phyloP scores from a whole-genome alignment of 106 monocot genomes.

The Dendrobium huoshanense region DNA sequence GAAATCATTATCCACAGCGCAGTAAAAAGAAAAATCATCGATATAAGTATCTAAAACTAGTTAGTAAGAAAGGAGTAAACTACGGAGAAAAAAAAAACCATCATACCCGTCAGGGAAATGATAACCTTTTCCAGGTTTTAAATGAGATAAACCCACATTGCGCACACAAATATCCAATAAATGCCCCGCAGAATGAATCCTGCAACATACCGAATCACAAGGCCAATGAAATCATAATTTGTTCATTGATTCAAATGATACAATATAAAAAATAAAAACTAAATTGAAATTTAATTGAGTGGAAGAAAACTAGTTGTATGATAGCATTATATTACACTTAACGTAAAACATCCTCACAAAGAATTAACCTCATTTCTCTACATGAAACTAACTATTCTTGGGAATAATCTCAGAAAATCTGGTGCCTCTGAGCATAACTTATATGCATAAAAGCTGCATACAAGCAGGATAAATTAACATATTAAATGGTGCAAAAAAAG shows the following conservation, averaged over 20 bases:
- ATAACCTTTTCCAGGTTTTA: constrained; percentile 65
- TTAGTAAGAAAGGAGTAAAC: neutral
- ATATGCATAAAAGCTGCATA: neutral
- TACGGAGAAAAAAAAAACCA: constrained; percentile 3
- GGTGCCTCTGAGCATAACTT: neutral
- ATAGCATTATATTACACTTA: neutral
- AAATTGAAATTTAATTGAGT: neutral
- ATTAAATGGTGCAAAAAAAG: neutral
- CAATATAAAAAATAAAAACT: neutral
- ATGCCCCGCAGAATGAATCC: constrained; percentile 92
- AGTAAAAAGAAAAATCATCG: neutral
- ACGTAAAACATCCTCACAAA: neutral
- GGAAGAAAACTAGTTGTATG: neutral
- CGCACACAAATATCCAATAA: constrained; percentile 75
- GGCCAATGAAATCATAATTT: neutral
- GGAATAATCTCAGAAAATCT: neutral
- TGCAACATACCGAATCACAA: constrained; percentile 20
- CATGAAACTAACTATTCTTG: neutral
- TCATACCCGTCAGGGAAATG: constrained; percentile 85
- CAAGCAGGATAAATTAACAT: neutral
- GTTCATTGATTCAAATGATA: neutral
- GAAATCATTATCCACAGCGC: neutral
- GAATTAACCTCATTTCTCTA: neutral
- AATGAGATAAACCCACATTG: constrained; percentile 45
- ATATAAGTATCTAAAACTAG: neutral